Base-by-base conservation (phyloP, 208 protist genomes). In the Crithidia thermophila region DNA sequence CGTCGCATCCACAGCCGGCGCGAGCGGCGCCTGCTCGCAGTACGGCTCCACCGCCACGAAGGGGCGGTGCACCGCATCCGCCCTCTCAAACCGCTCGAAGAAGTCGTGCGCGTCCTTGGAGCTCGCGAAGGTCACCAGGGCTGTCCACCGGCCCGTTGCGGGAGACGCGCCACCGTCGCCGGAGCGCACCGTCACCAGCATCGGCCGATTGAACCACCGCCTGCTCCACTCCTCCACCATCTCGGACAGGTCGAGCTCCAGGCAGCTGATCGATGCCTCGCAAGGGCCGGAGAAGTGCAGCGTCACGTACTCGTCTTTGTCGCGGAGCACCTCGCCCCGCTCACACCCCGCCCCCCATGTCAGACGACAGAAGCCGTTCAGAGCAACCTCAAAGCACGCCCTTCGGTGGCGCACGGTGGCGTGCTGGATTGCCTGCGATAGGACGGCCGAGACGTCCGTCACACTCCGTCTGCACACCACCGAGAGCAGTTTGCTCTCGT, bases 291-390 rank as follows among this genome's bases (percentile, higher is more conserved):
- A 49, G 39, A 61, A 61, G 25, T 37, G 20, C 61, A 67, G 37
- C n/a, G 49, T 50, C 9, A 67, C 46, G 49, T 57, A 67, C 36
- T 53, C 49, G 28, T 57, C 37, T 11, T 49, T 33, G 45, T 57
- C 61, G 25, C 47, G 61, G 8, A 67, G 49, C 47, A 67, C 49
- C 49, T 57, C 61, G 18, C 37, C 37, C 27, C 9, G n/a, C 33
- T 49, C 21, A 21, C 61, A 37, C 11, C 61, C 61, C 10, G 3
- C 10, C 36, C 6, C 39, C 43, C 45, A 57, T 10, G 61, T 49
- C 25, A 57, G 33, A 5, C 61, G 45, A 21, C 46, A 67, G 33
- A 57, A 53, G 8, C 61, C 61, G 25, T 18, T 57, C 36, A 57
- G 27, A 1, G 61, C 33, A 2, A 67, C 49, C 23, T 67, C 61